Percentiles rank a stretch among this genome's conserved stretches.
Conservation (phyloP, 192 early-diverging fungal genomes). For the Podila epicladia region DNA sequence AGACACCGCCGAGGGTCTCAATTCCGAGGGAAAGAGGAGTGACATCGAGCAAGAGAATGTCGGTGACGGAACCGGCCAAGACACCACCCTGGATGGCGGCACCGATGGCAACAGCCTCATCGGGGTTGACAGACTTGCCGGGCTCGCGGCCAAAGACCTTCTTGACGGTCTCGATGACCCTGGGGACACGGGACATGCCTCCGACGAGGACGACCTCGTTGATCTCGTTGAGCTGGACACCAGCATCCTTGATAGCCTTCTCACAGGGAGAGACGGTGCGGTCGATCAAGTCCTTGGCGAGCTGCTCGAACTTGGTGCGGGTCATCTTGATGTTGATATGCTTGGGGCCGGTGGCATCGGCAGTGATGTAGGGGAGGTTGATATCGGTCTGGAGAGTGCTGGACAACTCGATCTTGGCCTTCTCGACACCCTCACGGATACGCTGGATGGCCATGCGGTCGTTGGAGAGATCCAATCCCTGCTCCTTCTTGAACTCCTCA, state of each 20-base stretch:
- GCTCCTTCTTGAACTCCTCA: constrained; percentile 91
- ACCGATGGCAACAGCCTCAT: constrained; percentile 95
- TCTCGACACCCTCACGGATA: constrained; percentile 95
- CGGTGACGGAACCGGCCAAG: constrained; percentile 86
- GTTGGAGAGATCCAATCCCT: constrained; percentile 79
- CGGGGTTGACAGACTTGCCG: constrained; percentile 92
- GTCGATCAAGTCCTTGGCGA: constrained; percentile 82
- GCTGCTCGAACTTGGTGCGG: constrained; percentile 86
- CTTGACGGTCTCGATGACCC: constrained; percentile 88
- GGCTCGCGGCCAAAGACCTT: constrained; percentile 84
- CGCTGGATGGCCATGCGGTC: constrained; percentile 96
- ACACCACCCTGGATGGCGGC: constrained; percentile 96
- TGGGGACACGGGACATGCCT: constrained; percentile 95
- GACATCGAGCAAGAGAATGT: constrained; percentile 91
- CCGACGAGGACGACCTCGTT: constrained; percentile 95
- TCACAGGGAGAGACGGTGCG: constrained; percentile 92
- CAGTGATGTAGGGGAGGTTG: constrained; percentile 94
- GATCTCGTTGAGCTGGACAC: constrained; percentile 80
- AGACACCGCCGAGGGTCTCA: constrained; percentile 93
- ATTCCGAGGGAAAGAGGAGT: constrained; percentile 95
- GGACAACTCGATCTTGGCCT: constrained; percentile 98
- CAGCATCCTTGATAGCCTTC: constrained; percentile 94
- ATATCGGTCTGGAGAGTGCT: constrained; percentile 91
- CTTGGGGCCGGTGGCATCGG: constrained; percentile 86
- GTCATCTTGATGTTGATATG: constrained; percentile 95